Evolutionary conservation across 768 basidiomycete species (phyloP), one percentile per base, ranked within the genome.

Genomic region (Podaxis sp.): DNA sequence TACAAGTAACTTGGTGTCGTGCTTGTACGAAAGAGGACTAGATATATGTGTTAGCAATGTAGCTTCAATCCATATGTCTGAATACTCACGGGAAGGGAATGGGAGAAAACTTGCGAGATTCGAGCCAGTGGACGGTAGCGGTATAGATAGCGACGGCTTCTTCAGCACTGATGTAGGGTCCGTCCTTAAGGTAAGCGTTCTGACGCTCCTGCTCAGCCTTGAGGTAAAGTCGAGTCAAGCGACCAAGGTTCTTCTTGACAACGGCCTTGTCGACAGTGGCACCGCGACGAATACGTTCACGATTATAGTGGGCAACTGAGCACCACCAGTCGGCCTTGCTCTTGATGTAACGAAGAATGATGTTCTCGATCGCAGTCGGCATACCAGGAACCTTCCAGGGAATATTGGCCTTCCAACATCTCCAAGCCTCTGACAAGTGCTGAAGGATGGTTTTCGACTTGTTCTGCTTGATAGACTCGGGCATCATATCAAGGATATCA

Each of bases 401-500:
- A 70, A 99, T 95, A 71, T 95, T 95, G 3, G 93, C 93, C 75
- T 95, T 95, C 93, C 93, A 95, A 76, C 96, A 98, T 68, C 96
- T 84, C 97, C 97, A 99, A 9, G 96, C 97, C 73, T 99, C 97
- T 2, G 96, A 97, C 68, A 99, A 78, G 74, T 99, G 97, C 74
- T 99, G 97, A 72, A 99, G 72, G 67, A 99, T 99, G 11, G 97
- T 99, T 82, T 99, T 99, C n/a, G 95, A 88, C 81, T 99, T 99
- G 79, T 99, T 99, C 77, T 96, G 95, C 77, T 96, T 96, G 81
- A 99, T 96, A 2, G 93, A 95, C 75, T 99, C 97, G 6, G 97
- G 97, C 96, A 99, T 98, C 96, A 99, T 98, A 80, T 99, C 96
- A 68, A 99, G 81, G 68, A 99, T 99, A 75, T 99, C 96, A 78